A percentile compares a stretch with the other conserved stretches of the same genome.
phyloP scores from a whole-genome alignment of 306 rosid species.

The Benincasa hispida region DNA sequence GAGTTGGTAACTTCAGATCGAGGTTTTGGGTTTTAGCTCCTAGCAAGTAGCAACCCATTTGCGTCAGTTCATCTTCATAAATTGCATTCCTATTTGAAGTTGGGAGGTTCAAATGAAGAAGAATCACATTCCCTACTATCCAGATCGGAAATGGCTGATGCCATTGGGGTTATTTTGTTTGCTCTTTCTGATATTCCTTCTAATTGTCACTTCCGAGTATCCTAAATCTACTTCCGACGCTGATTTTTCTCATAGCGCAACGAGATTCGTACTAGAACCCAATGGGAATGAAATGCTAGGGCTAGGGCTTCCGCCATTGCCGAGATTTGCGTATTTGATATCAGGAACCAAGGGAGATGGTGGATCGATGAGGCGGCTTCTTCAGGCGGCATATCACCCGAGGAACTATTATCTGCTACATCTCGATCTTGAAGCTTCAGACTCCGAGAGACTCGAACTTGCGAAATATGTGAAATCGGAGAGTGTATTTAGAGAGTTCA shows the following conservation, averaged over 20 bases:
- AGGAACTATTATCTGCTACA: constrained; percentile 69
- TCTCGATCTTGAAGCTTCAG: constrained; percentile 82
- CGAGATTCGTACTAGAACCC: constrained; percentile 1
- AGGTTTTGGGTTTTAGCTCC: background rate
- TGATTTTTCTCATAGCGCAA: constrained; percentile 8
- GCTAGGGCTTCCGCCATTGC: constrained; percentile 36
- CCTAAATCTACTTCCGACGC: constrained; percentile 19
- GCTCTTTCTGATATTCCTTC: constrained; percentile 24
- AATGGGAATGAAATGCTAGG: constrained; percentile 3
- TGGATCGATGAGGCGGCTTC: constrained; percentile 41
- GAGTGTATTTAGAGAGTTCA: constrained; percentile 23
- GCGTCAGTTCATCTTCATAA: background rate
- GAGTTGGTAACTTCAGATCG: background rate
- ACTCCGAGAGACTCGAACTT: constrained; percentile 57
- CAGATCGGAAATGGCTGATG: constrained; percentile 36
- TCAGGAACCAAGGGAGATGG: constrained; percentile 59
- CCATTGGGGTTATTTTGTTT: constrained; percentile 21
- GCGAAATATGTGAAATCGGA: constrained; percentile 56
- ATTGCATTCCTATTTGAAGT: background rate
- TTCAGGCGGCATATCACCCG: constrained; percentile 72
- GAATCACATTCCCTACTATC: constrained; percentile 19
- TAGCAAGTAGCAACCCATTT: background rate
- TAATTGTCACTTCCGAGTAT: constrained; percentile 14
- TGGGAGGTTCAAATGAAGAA: constrained; percentile 27
- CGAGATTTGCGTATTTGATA: constrained; percentile 62